phyloP scores from a whole-genome alignment of 2,329 filamentous ascomycete species.

The Aspergillus floridensis region DNA sequence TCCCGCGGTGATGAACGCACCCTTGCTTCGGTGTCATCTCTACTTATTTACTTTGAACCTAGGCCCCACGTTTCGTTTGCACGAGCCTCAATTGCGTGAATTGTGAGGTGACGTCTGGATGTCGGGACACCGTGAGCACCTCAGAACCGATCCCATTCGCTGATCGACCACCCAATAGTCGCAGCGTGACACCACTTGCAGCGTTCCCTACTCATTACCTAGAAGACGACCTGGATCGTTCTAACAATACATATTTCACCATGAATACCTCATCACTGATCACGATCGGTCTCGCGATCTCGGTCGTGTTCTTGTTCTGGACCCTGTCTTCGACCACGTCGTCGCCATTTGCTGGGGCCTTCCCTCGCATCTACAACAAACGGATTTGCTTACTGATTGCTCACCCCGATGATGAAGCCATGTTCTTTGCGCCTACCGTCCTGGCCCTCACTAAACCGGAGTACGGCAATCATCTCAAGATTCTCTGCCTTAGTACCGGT shows the following conservation, averaged over 20 bases:
- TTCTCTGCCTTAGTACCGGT: slow-evolving; percentile 88
- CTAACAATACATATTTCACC: not conserved
- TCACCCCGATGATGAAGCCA: slow-evolving; percentile 97
- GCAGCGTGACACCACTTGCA: not conserved
- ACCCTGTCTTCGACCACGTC: slow-evolving; percentile 39
- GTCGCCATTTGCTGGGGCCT: slow-evolving; percentile 39
- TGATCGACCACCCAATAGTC: not conserved
- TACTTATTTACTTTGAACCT: too few species aligned
- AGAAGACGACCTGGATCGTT: not conserved
- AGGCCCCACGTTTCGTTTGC: not conserved
- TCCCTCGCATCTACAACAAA: slow-evolving; percentile 71
- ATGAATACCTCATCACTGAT: slow-evolving; percentile 24
- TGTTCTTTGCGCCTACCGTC: slow-evolving; percentile 95
- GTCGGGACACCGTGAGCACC: not conserved
- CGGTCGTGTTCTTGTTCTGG: slow-evolving; percentile 45
- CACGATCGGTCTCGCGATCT: slow-evolving; percentile 36
- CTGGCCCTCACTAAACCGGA: slow-evolving; percentile 77
- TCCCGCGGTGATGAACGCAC: not conserved
- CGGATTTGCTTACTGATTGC: slow-evolving; percentile 90
- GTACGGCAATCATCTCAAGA: slow-evolving; percentile 86
- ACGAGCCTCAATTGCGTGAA: not conserved
- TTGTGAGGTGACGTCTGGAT: not conserved
- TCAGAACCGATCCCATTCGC: not conserved
- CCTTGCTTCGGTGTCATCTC: not conserved
- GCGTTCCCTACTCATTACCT: too few species aligned